Evolutionary conservation across 768 basidiomycete species (phyloP).

Genomic region (Zangia roseola): DNA sequence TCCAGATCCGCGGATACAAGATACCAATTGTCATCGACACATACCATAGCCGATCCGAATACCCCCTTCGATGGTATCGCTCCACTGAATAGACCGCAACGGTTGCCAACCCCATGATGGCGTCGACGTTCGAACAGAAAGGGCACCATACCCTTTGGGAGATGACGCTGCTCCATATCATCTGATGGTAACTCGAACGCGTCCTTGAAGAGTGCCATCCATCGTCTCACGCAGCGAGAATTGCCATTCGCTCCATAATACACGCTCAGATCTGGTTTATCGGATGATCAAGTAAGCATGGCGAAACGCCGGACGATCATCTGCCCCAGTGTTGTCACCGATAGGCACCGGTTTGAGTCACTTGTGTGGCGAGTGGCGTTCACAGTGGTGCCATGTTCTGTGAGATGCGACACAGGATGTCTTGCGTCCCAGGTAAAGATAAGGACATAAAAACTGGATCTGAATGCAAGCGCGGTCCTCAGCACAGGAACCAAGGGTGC

Average conservation of each 20-base stretch:
- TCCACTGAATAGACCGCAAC: no score
- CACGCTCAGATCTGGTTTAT: conserved; percentile 2
- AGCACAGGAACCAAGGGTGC: conserved; percentile 1
- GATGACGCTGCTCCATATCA: no score
- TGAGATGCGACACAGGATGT: not conserved
- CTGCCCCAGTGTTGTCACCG: not conserved
- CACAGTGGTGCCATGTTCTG: no score
- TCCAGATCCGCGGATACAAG: conserved; percentile 1
- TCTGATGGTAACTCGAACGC: no score
- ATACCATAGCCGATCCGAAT: not conserved
- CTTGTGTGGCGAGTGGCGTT: not conserved
- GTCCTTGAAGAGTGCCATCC: no score
- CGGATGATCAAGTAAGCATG: conserved; percentile 12
- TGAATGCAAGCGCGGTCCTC: not conserved
- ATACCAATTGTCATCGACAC: not conserved
- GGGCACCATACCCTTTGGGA: no score
- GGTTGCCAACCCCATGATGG: no score
- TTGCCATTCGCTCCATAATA: not conserved
- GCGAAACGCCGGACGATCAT: not conserved
- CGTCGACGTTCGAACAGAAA: no score
- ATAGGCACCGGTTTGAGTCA: conserved; percentile 2
- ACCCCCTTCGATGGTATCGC: no score
- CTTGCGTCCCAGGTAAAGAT: not conserved
- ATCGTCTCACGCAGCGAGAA: not conserved
- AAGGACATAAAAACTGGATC: not conserved